Conservation (phyloP, 805 yeast species). For the Clavispora asparagi region DNA sequence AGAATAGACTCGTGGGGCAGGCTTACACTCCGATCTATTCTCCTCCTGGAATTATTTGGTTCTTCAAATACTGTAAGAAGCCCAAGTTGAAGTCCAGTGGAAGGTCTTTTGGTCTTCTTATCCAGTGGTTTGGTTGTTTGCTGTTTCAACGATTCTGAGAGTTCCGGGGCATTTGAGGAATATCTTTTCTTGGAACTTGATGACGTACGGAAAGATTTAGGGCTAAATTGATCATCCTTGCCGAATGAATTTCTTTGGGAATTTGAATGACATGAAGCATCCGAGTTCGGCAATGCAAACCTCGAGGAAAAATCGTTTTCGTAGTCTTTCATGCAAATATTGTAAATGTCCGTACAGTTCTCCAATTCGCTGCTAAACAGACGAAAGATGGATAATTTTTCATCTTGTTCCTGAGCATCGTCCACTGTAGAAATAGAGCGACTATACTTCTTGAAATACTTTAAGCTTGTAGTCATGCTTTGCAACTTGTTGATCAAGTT, state of each 20-base stretch:
- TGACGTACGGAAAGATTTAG: conserved; percentile 34
- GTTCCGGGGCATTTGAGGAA: conserved; percentile 10
- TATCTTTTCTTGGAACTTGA: conserved; percentile 21
- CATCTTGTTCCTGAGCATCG: conserved; percentile 29
- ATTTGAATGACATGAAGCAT: conserved; percentile 11
- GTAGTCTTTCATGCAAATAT: conserved; percentile 24
- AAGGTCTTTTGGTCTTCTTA: conserved; percentile 24
- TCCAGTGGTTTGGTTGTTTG: conserved; percentile 7
- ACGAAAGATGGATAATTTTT: conserved; percentile 31
- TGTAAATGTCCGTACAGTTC: conserved; percentile 25
- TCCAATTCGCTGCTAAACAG: conserved; percentile 31
- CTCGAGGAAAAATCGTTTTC: conserved; percentile 12
- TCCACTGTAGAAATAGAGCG: conserved; percentile 21
- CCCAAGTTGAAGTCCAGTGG: conserved; percentile 35
- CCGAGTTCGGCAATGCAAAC: conserved; percentile 3
- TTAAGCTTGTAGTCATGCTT: conserved; percentile 29
- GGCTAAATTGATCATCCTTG: conserved; percentile 10
- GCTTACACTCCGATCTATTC: not conserved
- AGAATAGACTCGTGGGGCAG: not conserved
- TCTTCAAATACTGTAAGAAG: conserved; percentile 37
- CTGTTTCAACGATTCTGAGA: not conserved
- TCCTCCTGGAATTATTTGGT: conserved; percentile 5
- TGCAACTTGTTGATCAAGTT: conserved; percentile 27
- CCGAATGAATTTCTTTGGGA: conserved; percentile 17
- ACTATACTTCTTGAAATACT: conserved; percentile 34